Evolutionary conservation across 2,329 filamentous ascomycete species (phyloP), one percentile per base, ranked within the genome.

Genomic region (Daldinia sp.): DNA sequence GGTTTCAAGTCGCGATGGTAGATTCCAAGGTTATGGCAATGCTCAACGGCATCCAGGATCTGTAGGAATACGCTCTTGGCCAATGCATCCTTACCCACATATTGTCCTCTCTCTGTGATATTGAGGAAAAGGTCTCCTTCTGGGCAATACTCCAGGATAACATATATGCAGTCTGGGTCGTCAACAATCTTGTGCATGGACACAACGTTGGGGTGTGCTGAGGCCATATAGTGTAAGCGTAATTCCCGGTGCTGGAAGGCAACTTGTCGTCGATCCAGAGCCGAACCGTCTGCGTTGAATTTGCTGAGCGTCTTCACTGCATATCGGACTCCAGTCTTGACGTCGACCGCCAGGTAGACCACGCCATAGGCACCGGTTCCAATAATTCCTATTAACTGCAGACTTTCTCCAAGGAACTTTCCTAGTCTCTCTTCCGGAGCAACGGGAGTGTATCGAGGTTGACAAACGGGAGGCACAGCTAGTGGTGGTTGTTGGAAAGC

Each of bases 1-100:
- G 96, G 96, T 87, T 99, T 99, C 70, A 99, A 86, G 81, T 99
- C 96, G 82, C 96, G 88, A 82, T 99, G 96, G 86, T 97, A 99
- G 79, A 99, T 97, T 77, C 94, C 94, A 77, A 94, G 84, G 74
- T 89, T 89, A 82, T 99, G 96, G 87, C 96, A 98, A 83, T 94
- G 93, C 79, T 96, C 92, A 72, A 98, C 95, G 81, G 96, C 96
- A 86, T 98, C 93, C 87, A 99, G 82, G 77, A 99, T 93, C 82
- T 99, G 96, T 71, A 98, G 89, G 81, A 98, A 98, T 64, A 94
- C 91, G 73, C 89, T 89, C 84, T 91, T 93, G 85, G 92, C 92
- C 79, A 97, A 87, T 76, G 89, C 87, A 84, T 98, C 95, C 84
- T 97, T 94, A 82, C 93, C 93, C 76, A 97, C 90, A 80, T 97